Conservation (phyloP, 2,329 filamentous ascomycete genomes). For the Diplocarpon rosae region DNA sequence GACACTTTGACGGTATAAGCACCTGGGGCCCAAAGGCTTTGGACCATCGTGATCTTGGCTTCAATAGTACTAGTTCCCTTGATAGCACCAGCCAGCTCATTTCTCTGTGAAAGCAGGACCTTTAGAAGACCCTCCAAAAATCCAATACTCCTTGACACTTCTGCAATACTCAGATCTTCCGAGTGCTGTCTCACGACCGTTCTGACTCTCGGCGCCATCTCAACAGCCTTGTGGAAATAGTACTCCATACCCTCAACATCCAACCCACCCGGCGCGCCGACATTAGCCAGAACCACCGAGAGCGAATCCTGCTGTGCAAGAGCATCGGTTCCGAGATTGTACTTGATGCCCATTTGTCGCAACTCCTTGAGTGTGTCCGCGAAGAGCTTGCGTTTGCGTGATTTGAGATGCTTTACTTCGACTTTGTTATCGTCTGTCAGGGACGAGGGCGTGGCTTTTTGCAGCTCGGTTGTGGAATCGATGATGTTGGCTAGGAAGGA, state of each 20-base stretch:
- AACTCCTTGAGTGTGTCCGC: constrained; percentile 77
- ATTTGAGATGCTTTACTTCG: constrained; percentile 78
- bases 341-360: constrained; percentile 79
- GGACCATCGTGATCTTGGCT: constrained; percentile 14
- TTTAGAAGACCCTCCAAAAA: constrained; percentile 79
- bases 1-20: constrained; percentile 14
- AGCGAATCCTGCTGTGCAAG: constrained; percentile 64
- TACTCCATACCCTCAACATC: constrained; percentile 45
- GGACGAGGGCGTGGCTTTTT: constrained; percentile 70
- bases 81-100: constrained; percentile 16
- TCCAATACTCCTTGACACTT: constrained; percentile 68
- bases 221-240: constrained; percentile 69
- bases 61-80: constrained; percentile 15
- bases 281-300: constrained; percentile 55
- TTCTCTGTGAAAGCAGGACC: constrained; percentile 49
- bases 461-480: constrained; percentile 59
- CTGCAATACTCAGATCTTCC: constrained; percentile 71
- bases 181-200: constrained; percentile 62
- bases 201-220: constrained; percentile 59
- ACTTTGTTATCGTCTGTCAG: constrained; percentile 81
- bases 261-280: constrained; percentile 29
- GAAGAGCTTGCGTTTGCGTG: constrained; percentile 79
- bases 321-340: constrained; percentile 65
- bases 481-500: constrained; percentile 60
- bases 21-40: constrained; percentile 33